Conservation (phyloP, 106 monocot genomes). For the Dendrobium chrysotoxum region DNA sequence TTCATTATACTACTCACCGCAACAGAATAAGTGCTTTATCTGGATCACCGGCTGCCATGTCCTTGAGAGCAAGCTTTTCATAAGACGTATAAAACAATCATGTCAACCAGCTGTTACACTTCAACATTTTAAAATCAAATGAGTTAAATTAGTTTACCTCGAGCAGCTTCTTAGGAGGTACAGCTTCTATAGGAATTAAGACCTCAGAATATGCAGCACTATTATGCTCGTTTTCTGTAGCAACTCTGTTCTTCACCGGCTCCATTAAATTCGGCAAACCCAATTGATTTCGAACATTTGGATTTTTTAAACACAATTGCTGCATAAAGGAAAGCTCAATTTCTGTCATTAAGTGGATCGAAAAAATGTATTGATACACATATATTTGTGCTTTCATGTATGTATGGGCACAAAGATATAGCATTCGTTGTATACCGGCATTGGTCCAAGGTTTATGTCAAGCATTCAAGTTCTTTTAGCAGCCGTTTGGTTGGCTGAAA, state of each 20-base stretch:
- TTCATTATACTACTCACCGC: constrained; percentile 18
- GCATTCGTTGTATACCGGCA: too few species aligned
- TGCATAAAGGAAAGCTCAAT: constrained; percentile 28
- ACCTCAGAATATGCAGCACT: constrained; percentile 9
- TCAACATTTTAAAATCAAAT: neutral
- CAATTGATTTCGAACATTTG: constrained; percentile 40
- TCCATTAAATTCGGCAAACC: constrained; percentile 49
- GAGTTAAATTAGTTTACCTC: constrained; percentile 42
- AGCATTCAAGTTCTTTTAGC: too few species aligned
- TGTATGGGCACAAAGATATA: too few species aligned
- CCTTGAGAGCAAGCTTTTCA: constrained; percentile 50
- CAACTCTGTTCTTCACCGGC: constrained; percentile 11
- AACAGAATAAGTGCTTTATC: constrained; percentile 64
- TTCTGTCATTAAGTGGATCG: neutral
- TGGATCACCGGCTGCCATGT: constrained; percentile 33
- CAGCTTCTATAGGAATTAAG: constrained; percentile 26
- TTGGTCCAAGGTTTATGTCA: too few species aligned
- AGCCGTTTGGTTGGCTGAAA: too few species aligned
- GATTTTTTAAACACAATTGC: constrained; percentile 63
- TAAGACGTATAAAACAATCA: neutral
- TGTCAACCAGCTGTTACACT: too few species aligned
- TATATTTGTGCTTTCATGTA: too few species aligned
- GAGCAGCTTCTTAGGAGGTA: constrained; percentile 53
- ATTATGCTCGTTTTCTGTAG: constrained; percentile 14
- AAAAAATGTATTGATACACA: too few species aligned